These are phyloP conservation scores for Beauveria australis DNA, from an alignment of 2,329 filamentous ascomycete species.

Conservation along the genomic window DNA sequence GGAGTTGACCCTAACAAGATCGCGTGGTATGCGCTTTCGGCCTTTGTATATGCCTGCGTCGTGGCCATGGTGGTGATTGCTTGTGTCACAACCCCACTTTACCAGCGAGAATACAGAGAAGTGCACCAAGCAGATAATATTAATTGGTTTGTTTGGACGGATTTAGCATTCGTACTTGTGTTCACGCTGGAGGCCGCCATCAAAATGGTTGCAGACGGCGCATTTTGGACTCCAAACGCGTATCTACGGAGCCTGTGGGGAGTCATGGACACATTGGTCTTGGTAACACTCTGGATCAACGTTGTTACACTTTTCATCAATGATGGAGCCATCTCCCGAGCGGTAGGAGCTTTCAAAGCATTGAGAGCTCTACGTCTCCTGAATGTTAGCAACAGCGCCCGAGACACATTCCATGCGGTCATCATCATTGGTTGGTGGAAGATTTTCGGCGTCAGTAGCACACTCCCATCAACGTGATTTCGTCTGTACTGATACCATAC, in stretches of 20 bases:
- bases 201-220: constrained; percentile 90
- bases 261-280: constrained; percentile 83
- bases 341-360: constrained; percentile 94
- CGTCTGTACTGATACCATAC: constrained; percentile 13
- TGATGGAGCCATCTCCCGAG: constrained; percentile 77
- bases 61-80: constrained; percentile 97
- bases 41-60: constrained; percentile 87
- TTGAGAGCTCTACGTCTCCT: constrained; percentile 82
- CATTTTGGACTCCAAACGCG: constrained; percentile 94
- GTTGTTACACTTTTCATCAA: constrained; percentile 74
- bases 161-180: constrained; percentile 78
- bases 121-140: constrained; percentile 48
- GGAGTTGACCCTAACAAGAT: constrained; percentile 82
- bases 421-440: constrained; percentile 94
- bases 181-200: constrained; percentile 83
- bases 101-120: constrained; percentile 79
- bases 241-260: constrained; percentile 97
- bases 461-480: not conserved
- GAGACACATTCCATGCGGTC: constrained; percentile 93
- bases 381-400: constrained; percentile 91
- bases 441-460: constrained; percentile 62
- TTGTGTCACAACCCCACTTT: constrained; percentile 88
- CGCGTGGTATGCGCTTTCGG: constrained; percentile 88
- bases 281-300: constrained; percentile 93
- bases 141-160: constrained; percentile 95